Evolutionary conservation across 2,329 filamentous ascomycete genomes (phyloP).

Genomic region (Beauveria asiatica): DNA sequence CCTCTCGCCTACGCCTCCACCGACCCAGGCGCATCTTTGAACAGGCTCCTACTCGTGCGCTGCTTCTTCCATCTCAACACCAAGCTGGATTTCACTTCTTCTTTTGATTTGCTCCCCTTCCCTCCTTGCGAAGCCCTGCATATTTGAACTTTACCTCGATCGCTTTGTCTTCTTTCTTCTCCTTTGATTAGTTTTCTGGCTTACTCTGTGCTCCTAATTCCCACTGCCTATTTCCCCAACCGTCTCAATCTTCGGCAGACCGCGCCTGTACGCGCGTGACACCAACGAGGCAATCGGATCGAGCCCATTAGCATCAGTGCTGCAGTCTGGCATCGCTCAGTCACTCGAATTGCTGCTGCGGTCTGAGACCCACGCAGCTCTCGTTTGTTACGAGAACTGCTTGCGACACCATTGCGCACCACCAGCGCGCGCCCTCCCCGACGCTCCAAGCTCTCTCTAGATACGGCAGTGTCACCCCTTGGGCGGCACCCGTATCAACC

Average conservation of each 20-base stretch:
- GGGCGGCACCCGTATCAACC: constrained; percentile 13
- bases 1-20: background rate
- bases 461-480: constrained; percentile 10
- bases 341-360: background rate
- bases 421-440: background rate
- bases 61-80: background rate
- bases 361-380: background rate
- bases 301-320: background rate
- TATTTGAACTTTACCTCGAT: background rate
- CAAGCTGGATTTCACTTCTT: background rate
- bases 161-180: background rate
- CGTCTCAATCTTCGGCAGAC: background rate
- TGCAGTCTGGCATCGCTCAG: background rate
- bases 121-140: background rate
- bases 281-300: background rate
- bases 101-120: background rate
- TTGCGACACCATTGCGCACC: background rate
- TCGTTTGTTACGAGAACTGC: background rate
- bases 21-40: constrained; percentile 1
- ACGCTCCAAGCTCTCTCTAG: background rate
- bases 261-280: background rate
- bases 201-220: background rate
- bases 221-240: background rate
- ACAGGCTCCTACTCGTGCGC: background rate
- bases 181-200: too few species aligned